phyloP scores from a whole-genome alignment of 768 basidiomycete species.

The Lyophyllum decastes region DNA sequence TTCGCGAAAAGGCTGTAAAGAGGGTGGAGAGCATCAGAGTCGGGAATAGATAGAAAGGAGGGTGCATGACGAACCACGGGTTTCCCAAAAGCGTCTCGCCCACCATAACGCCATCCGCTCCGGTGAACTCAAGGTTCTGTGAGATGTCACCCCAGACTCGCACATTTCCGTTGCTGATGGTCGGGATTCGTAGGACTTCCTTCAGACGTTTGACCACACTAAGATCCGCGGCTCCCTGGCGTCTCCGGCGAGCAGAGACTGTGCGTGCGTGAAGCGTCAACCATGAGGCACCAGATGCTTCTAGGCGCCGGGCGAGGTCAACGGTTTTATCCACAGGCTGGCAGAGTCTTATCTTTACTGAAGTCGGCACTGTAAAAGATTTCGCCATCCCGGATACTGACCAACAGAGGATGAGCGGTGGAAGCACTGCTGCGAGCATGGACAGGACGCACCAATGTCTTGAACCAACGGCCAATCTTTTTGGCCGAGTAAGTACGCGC shows the following conservation, averaged over 20 bases:
- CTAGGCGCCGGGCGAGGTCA: conserved; percentile 56
- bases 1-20: conserved; percentile 56
- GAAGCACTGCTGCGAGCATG: not conserved
- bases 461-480: conserved; percentile 74
- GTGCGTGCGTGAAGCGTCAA: conserved; percentile 75
- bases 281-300: conserved; percentile 69
- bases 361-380: conserved; percentile 64
- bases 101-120: conserved; percentile 79
- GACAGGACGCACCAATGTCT: conserved; percentile 50
- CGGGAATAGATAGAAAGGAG: not conserved
- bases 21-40: conserved; percentile 3
- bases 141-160: conserved; percentile 56
- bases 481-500: conserved; percentile 73
- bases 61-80: conserved; percentile 56
- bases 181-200: conserved; percentile 49
- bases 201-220: conserved; percentile 58
- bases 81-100: conserved; percentile 77
- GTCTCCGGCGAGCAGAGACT: conserved; percentile 66
- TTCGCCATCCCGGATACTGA: conserved; percentile 65
- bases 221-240: conserved; percentile 74
- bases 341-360: conserved; percentile 63
- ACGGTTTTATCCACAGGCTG: conserved; percentile 56
- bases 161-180: conserved; percentile 83
- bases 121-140: conserved; percentile 53
- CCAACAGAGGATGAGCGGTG: not conserved